Evolutionary conservation across 371 early-diverging fungal species (phyloP).

Genomic region (Funneliformis caledonium): DNA sequence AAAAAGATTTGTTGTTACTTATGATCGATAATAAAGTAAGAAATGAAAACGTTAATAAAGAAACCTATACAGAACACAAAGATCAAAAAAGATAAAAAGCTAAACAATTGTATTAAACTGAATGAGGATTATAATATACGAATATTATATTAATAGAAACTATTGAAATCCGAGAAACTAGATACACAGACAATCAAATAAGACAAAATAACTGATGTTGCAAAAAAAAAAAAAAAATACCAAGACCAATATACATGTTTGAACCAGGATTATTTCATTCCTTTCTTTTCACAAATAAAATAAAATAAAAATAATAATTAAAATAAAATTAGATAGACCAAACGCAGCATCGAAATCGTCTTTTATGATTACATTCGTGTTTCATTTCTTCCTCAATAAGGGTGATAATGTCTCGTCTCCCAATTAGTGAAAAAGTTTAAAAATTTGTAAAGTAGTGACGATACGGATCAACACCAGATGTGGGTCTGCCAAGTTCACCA

Average conservation of each 20-base stretch:
- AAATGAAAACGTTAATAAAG: not conserved
- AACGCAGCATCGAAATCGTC: not conserved
- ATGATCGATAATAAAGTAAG: not conserved
- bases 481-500: conserved; percentile 4
- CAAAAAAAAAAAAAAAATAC: no score
- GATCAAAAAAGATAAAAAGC: no score
- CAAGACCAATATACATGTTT: no score
- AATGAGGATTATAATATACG: not conserved
- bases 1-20: no score
- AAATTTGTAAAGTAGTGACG: conserved; percentile 51
- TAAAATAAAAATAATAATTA: not conserved
- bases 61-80: no score
- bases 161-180: not conserved
- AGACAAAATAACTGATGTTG: no score
- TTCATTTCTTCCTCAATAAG: not conserved
- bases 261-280: not conserved
- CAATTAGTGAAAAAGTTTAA: conserved; percentile 34
- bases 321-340: not conserved
- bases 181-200: no score
- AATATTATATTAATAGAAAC: not conserved
- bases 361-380: not conserved
- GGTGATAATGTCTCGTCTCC: not conserved
- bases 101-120: not conserved
- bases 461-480: conserved; percentile 48
- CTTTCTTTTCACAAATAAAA: not conserved